Percentiles rank a stretch among this genome's conserved stretches.
Evolutionary conservation across 306 rosid genomes (phyloP).

Genomic region (Vigna reflexopilosa): DNA sequence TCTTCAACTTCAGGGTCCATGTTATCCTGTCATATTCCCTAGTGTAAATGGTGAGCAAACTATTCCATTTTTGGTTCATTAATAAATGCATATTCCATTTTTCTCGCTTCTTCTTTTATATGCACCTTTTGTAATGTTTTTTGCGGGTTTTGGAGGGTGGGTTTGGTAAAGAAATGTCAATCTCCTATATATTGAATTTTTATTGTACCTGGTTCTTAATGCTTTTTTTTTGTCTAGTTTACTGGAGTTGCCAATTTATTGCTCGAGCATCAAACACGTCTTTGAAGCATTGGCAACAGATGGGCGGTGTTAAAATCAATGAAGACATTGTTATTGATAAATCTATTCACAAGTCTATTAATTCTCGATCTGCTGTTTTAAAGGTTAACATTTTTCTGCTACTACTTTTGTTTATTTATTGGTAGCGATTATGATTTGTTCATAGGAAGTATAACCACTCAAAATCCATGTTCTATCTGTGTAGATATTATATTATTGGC

Average conservation of each 20-base stretch:
- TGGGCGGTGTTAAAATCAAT: slow-evolving; percentile 89
- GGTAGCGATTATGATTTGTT: slow-evolving; percentile 17
- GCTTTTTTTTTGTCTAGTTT: slow-evolving; percentile 58
- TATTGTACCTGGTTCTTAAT: not conserved
- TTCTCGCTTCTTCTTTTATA: not conserved
- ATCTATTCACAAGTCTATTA: slow-evolving; percentile 82
- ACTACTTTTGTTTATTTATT: not conserved
- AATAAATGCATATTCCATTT: not conserved
- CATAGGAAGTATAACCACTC: slow-evolving; percentile 17
- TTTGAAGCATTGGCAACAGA: slow-evolving; percentile 88
- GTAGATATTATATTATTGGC: slow-evolving; percentile 15
- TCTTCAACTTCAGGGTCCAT: slow-evolving; percentile 97
- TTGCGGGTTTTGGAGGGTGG: not conserved
- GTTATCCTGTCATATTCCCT: slow-evolving; percentile 97
- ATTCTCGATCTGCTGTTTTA: slow-evolving; percentile 90
- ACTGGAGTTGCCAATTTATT: slow-evolving; percentile 96
- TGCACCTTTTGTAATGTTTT: too few relatives aligned
- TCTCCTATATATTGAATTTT: slow-evolving; percentile 26
- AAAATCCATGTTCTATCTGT: not conserved
- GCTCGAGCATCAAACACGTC: slow-evolving; percentile 88
- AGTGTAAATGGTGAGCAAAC: slow-evolving; percentile 81
- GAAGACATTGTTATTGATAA: slow-evolving; percentile 84
- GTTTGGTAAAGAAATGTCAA: not conserved
- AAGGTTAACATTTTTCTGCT: slow-evolving; percentile 58
- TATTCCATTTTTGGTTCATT: slow-evolving; percentile 22